Conservation (phyloP, 345 rosid genomes). For the Brassica cretica region DNA sequence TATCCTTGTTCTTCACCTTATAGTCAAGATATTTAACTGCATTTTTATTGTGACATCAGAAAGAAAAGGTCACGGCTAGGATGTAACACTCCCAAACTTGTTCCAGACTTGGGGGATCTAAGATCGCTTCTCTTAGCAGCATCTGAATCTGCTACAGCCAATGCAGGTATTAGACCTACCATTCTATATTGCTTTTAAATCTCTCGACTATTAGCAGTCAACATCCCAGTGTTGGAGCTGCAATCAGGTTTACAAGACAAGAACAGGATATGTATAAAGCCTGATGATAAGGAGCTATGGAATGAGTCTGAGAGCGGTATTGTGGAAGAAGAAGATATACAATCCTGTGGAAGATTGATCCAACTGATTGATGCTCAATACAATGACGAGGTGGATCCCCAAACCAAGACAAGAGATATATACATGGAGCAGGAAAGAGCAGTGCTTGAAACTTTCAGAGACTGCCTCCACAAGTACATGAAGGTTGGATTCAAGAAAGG, state of each 20-base stretch:
- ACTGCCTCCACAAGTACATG: background rate
- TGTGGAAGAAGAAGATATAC: constrained; percentile 18
- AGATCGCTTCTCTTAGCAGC: constrained; percentile 29
- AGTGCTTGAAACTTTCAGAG: constrained; percentile 34
- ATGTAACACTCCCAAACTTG: background rate
- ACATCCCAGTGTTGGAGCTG: constrained; percentile 11
- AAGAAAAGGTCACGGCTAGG: constrained; percentile 24
- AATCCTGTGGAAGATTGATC: constrained; percentile 28
- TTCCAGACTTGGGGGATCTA: constrained; percentile 17
- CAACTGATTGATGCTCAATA: constrained; percentile 35
- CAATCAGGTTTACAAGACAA: constrained; percentile 15
- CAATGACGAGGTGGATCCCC: constrained; percentile 6
- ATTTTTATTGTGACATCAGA: constrained; percentile 2
- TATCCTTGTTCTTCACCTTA: background rate
- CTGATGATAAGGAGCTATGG: constrained; percentile 10
- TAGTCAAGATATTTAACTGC: background rate
- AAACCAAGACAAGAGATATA: no score
- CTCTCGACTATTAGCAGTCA: background rate
- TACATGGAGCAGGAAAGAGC: constrained; percentile 34
- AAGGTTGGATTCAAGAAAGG: background rate
- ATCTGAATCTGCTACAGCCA: constrained; percentile 13
- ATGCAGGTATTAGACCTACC: constrained; percentile 18
- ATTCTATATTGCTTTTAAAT: constrained; percentile 9
- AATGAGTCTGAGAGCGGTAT: constrained; percentile 5
- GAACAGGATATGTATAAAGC: background rate